Percentiles rank a stretch among this genome's conserved stretches.
phyloP scores from a whole-genome alignment of 306 rosid genomes.

The Begonia loranthoides region DNA sequence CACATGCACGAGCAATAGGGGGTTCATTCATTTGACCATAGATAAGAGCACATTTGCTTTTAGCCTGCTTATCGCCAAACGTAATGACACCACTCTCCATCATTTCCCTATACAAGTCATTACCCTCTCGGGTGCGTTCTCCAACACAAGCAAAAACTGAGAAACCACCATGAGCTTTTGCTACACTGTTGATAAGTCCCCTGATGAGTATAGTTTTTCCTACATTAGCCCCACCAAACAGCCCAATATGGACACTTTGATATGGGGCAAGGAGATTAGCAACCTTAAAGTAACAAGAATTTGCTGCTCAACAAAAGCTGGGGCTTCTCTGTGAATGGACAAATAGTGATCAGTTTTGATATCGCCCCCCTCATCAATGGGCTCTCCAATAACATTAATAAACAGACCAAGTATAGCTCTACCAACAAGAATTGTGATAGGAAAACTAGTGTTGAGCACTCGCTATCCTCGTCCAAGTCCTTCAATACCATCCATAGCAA shows the following conservation, averaged over 20 bases:
- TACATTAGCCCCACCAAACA: conserved; percentile 92
- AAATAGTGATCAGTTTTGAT: conserved; percentile 25
- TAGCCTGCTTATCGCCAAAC: conserved; percentile 86
- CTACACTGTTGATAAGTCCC: conserved; percentile 90
- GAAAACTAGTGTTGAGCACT: conserved; percentile 86
- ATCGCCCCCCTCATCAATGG: conserved; percentile 69
- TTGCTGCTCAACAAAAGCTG: conserved; percentile 8
- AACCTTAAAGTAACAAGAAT: conserved; percentile 51
- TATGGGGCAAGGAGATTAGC: conserved; percentile 88
- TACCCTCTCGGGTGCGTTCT: conserved; percentile 88
- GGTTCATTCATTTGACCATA: conserved; percentile 97
- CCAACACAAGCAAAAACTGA: conserved; percentile 31
- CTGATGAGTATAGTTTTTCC: conserved; percentile 91
- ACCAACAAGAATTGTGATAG: conserved; percentile 95
- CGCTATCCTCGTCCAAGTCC: conserved; percentile 76
- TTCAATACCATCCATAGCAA: conserved; percentile 92
- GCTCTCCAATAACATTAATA: conserved; percentile 84
- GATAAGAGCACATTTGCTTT: conserved; percentile 90
- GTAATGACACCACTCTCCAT: conserved; percentile 93
- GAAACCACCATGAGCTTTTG: conserved; percentile 59
- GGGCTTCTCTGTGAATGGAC: conserved; percentile 18
- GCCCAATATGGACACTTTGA: conserved; percentile 92
- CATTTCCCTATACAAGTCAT: conserved; percentile 94
- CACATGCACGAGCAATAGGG: conserved; percentile 98
- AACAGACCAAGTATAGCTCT: conserved; percentile 90